Evolutionary conservation across 345 rosid species (phyloP).

Genomic region (Citrus maxima): DNA sequence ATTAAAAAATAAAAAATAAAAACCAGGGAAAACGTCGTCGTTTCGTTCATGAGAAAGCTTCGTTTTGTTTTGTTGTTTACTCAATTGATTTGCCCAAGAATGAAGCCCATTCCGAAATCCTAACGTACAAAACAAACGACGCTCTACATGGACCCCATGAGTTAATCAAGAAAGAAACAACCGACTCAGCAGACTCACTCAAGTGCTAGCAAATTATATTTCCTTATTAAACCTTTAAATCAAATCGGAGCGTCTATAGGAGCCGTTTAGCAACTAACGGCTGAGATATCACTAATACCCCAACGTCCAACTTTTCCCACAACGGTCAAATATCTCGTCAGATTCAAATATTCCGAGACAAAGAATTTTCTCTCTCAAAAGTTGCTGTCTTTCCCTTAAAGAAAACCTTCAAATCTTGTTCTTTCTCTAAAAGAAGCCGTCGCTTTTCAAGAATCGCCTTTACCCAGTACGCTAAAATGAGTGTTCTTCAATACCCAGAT

Average conservation of each 20-base stretch:
- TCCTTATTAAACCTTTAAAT: slow-evolving; percentile 25
- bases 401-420: background rate
- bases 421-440: background rate
- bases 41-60: background rate
- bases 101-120: background rate
- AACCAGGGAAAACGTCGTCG: background rate
- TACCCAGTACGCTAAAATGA: slow-evolving; percentile 36
- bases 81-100: background rate
- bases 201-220: background rate
- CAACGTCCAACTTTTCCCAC: slow-evolving; percentile 56
- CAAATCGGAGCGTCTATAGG: slow-evolving; percentile 66
- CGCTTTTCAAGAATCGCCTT: background rate
- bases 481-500: slow-evolving; percentile 48
- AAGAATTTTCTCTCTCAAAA: background rate
- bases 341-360: slow-evolving; percentile 16
- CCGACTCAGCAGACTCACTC: background rate
- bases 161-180: background rate
- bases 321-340: slow-evolving; percentile 62
- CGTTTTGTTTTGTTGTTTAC: background rate
- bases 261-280: slow-evolving; percentile 48
- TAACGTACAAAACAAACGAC: background rate
- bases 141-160: slow-evolving; percentile 9
- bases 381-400: background rate
- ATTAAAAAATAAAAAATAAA: too few species aligned
- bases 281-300: slow-evolving; percentile 19